These are phyloP conservation scores for Penicillium expansum DNA, from an alignment of 2,329 filamentous ascomycete genomes.

Conservation along the genomic window DNA sequence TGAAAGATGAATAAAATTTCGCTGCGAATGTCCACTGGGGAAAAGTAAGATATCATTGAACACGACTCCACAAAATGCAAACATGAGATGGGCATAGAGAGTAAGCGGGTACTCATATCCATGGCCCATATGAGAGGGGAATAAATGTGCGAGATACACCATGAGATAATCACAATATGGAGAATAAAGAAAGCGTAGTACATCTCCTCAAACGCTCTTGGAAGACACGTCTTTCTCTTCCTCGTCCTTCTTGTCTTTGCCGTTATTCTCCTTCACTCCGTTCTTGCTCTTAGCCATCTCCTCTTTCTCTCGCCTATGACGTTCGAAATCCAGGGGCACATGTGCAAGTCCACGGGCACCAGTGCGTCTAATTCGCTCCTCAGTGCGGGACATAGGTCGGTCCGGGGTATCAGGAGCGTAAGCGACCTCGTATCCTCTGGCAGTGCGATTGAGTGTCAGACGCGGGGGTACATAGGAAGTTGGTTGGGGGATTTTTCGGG, in stretches of 20 bases:
- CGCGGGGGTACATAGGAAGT: not conserved
- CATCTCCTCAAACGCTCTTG: not conserved
- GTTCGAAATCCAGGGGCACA: constrained; percentile 37
- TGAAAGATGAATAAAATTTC: not conserved
- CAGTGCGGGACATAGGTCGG: constrained; percentile 43
- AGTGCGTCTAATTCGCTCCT: constrained; percentile 43
- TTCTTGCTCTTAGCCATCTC: not conserved
- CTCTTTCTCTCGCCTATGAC: constrained; percentile 15
- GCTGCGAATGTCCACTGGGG: not conserved
- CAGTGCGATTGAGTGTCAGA: not conserved
- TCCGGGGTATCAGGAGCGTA: constrained; percentile 39
- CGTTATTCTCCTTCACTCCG: not conserved
- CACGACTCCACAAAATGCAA: not conserved
- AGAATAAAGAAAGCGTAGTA: not conserved
- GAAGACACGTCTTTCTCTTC: not conserved
- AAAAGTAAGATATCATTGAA: not conserved
- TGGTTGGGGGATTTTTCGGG: not conserved
- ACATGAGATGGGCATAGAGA: not conserved
- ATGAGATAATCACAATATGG: not conserved
- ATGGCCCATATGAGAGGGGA: not conserved
- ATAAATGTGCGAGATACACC: not conserved
- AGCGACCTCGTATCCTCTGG: constrained; percentile 40
- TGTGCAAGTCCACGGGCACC: constrained; percentile 45
- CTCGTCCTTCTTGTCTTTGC: not conserved
- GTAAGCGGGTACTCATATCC: not conserved